phyloP scores from a whole-genome alignment of 805 yeast genomes.

The Ogataea philodendri region DNA sequence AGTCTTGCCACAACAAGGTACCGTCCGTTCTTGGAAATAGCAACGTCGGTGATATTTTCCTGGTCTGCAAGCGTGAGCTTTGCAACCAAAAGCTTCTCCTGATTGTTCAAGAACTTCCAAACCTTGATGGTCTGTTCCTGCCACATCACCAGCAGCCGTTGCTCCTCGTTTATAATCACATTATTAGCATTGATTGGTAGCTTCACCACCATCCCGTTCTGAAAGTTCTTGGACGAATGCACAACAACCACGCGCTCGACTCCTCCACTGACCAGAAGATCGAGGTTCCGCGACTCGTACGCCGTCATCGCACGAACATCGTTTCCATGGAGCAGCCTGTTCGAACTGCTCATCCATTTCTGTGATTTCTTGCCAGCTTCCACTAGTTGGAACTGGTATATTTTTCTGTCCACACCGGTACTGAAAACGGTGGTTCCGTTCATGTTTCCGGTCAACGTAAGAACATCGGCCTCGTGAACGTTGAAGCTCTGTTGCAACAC shows the following conservation, averaged over 20 bases:
- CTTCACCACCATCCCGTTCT: slow-evolving; percentile 68
- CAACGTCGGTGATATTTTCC: slow-evolving; percentile 71
- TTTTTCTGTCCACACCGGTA: slow-evolving; percentile 93
- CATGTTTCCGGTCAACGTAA: slow-evolving; percentile 63
- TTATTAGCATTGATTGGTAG: slow-evolving; percentile 47
- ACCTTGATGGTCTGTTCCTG: slow-evolving; percentile 77
- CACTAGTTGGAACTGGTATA: slow-evolving; percentile 64
- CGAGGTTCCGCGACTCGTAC: slow-evolving; percentile 65
- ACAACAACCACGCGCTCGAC: slow-evolving; percentile 70
- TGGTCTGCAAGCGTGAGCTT: slow-evolving; percentile 69
- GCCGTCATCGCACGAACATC: slow-evolving; percentile 78
- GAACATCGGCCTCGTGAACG: slow-evolving; percentile 88
- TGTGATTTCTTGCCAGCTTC: slow-evolving; percentile 34
- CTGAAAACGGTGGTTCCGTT: slow-evolving; percentile 67
- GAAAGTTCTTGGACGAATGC: slow-evolving; percentile 64
- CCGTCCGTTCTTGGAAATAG: slow-evolving; percentile 62
- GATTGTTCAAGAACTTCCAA: slow-evolving; percentile 54
- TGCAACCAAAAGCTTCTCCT: slow-evolving; percentile 56
- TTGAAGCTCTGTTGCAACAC: slow-evolving; percentile 78
- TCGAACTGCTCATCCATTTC: slow-evolving; percentile 76
- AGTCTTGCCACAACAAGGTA: slow-evolving; percentile 71
- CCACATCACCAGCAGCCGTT: slow-evolving; percentile 69
- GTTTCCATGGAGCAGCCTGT: slow-evolving; percentile 78
- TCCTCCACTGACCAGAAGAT: slow-evolving; percentile 78
- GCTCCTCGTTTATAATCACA: slow-evolving; percentile 40